Evolutionary conservation across 2,329 filamentous ascomycete species (phyloP), one percentile per base, ranked within the genome.

Genomic region (Hypoxylon sp.): DNA sequence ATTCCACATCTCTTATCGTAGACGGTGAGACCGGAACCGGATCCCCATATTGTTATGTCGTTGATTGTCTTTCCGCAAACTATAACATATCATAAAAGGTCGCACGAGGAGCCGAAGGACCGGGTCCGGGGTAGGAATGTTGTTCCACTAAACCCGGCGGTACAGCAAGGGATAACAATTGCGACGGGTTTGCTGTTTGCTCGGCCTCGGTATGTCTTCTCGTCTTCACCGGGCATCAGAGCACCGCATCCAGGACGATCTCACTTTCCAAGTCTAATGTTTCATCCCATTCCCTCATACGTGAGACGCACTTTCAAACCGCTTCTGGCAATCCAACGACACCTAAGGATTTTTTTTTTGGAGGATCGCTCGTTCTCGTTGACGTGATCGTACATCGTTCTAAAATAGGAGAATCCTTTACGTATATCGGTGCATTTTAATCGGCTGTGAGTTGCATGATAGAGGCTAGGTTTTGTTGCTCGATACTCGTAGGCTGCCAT

Each of bases 141-240:
- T 25, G n/a, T 36, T 10, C 30, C 36, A 21, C 17, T 19, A 41
- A 46, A 14, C 45, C 46, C 59, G 28, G 45, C 23, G 43, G 10
- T 25, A 23, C n/a, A 36, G 56, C n/a, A 61, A 64, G 60, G 65
- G 57, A 65, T 57, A 38, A 7, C 2, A 17, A 9, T 57, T 23
- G 48, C 38, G 46, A 53, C 49, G 48, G 14, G 17, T 23, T 48
- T 36, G 41, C 34, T 50, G 46, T 60, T 34, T 41, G 21, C 14
- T 25, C 36, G 36, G 41, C 34, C 41, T 52, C 41, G 21, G 21
- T 30, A 28, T 30, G 48, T 17, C 58, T 19, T 5, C 45, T 58
- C 48, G 34, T 34, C 48, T 62, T 62, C 43, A 41, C 50, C 58
- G 41, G 49, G 25, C 41, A 55, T 59, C 43, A 43, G 14, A 57